Base-by-base conservation (phyloP, 2,329 filamentous ascomycete species). In the Fusarium abutilonis region DNA sequence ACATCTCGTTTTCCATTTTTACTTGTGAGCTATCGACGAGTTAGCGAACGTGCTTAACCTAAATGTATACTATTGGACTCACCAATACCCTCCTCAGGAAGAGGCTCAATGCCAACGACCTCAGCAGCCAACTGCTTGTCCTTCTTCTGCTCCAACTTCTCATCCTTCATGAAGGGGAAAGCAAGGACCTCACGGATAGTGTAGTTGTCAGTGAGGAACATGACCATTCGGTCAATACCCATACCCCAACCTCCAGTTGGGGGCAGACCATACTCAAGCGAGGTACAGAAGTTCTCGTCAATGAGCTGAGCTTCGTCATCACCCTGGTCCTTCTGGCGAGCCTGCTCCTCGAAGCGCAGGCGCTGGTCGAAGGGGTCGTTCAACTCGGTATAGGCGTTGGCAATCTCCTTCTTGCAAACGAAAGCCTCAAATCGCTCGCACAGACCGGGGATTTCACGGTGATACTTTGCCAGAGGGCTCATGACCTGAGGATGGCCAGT, bases 351-450 rank as follows among this genome's bases (percentile, higher is more conserved):
- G 64, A 79, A 79, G 19, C 93, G 88, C 63, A 94, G 80, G 61
- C 95, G 87, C 82, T 99, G 95, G 78, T 97, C 93, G 72, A 96
- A 94, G 53, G 94, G 93, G 72, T 97, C 92, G 83, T 79, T 79
- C 85, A 99, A 89, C 86, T 99, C 95, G 35, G 94, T 98, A 80
- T 97, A 96, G 26, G 93, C 93, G 74, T 99, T 98, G 72, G 89
- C 90, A 68, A 98, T 97, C 76, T 98, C 94, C 86, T 79, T 80
- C 71, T 76, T 78, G 70, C 73, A 77, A 15, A 97, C 95, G 69
- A 99, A 99, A 10, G 92, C 93, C 80, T 99, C 95, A 77, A 98
- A 98, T 52, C 95, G 91, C 82, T 99, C 95, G 76, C 93, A 97
- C 31, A 99, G 86, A 71, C 94, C 95, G 49, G 89, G 85, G 63